Conservation (phyloP, 2,329 filamentous ascomycete genomes). For the Epichloe sibirici region DNA sequence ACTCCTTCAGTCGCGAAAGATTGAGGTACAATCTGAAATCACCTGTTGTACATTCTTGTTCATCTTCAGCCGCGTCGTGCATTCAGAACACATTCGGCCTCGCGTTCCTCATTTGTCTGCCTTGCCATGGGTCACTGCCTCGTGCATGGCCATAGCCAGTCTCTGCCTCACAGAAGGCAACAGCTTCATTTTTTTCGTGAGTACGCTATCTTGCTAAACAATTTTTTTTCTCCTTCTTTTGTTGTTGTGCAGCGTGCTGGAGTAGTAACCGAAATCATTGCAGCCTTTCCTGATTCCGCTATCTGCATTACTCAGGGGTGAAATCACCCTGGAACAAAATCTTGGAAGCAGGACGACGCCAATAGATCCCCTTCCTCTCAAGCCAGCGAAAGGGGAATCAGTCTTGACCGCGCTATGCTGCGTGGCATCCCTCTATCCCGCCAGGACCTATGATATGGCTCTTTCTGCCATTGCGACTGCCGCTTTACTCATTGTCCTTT, state of each 20-base stretch:
- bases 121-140: neutral
- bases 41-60: neutral
- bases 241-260: neutral
- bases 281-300: neutral
- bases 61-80: neutral
- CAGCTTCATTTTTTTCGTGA: neutral
- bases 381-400: neutral
- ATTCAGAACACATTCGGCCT: neutral
- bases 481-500: neutral
- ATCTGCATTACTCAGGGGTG: neutral
- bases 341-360: neutral
- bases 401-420: neutral
- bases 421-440: neutral
- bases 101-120: neutral
- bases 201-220: neutral
- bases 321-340: neutral
- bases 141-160: neutral
- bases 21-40: neutral
- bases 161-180: neutral
- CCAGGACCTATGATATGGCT: neutral
- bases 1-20: neutral
- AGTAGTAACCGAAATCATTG: neutral
- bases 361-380: neutral
- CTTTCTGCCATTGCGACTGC: neutral
- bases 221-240: too few relatives aligned